phyloP scores from a whole-genome alignment of 164 flowering plant genomes.

The Dillenia turbinata region DNA sequence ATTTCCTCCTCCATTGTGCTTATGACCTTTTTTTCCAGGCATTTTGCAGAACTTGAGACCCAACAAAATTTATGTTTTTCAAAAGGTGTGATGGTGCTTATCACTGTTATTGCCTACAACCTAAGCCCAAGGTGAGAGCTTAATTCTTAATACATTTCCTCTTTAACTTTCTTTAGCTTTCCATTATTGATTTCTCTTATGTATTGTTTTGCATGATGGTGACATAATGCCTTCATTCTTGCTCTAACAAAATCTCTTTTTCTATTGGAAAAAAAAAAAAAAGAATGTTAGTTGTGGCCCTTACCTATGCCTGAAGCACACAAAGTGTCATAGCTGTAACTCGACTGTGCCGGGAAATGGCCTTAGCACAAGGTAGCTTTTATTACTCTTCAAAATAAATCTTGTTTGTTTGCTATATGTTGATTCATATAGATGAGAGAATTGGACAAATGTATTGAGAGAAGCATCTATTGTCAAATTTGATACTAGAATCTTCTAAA shows the following conservation, averaged over 20 bases:
- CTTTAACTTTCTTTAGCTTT: constrained; percentile 3
- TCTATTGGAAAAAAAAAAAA: constrained; percentile 4
- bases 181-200: neutral
- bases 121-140: constrained; percentile 82
- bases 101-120: constrained; percentile 98
- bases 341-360: constrained; percentile 97
- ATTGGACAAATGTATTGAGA: too few species aligned
- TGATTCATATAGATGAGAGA: too few species aligned
- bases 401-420: too few species aligned
- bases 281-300: constrained; percentile 93
- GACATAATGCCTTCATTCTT: too few species aligned
- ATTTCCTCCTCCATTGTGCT: too few species aligned
- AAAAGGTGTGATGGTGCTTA: constrained; percentile 96
- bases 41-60: constrained; percentile 90
- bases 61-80: constrained; percentile 90
- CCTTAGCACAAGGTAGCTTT: constrained; percentile 71
- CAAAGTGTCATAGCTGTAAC: constrained; percentile 95
- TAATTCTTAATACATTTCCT: neutral
- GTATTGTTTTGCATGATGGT: neutral
- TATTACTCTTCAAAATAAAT: neutral
- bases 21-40: constrained; percentile 33
- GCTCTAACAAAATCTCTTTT: constrained; percentile 1
- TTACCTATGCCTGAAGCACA: constrained; percentile 90
- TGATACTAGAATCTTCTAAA: too few species aligned
- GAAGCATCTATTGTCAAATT: too few species aligned